Base-by-base conservation (phyloP, 805 yeast genomes). In the Lachancea thermotolerans region DNA sequence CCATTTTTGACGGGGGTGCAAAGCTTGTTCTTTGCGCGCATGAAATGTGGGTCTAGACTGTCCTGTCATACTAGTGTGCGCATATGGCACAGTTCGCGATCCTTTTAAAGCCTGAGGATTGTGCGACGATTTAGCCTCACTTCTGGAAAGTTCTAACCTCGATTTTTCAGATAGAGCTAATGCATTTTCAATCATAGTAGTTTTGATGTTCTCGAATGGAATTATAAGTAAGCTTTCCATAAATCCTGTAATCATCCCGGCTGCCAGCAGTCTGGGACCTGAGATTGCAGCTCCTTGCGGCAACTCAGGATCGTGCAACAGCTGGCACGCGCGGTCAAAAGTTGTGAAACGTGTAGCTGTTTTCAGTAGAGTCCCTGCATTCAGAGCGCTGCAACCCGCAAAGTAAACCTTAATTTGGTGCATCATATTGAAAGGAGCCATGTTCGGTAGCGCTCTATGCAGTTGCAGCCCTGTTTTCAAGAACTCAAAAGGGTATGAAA, bases 151-250 rank as follows among this genome's bases (percentile, higher is more conserved):
- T 1, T 67, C 68, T n/a, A 17, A 12, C 7, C 6, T 9, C 5
- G 37, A 12, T 34, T 15, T 34, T 6, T 34, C 37, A 5, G 21
- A 14, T 4, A 54, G 54, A 18, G 64, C 57, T 59, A 74, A 54
- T 40, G 81, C 71, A 58, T 83, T 81, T 56, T 87, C 95, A 49
- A 88, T 81, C 85, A 85, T 77, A 8, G 83, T 73, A 2, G 85
- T 81, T 59, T 88, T 88, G 52, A 88, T 72, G 57, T 82, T 85
- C 58, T 91, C 99, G 61, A 91, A 90, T 0, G 98, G 99, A 15
- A 93, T 85, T 17, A 91, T 78, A 73, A 85, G 77, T 30, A 89
- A 51, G 2, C 95, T 81, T 62, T 93, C 98, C 37, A 82, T 67
- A 46, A 84, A 72, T 2, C 95, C 98, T 4, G 95, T 85, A 69